A percentile compares a stretch with the other conserved stretches of the same genome.
Conservation (phyloP, 805 yeast species). For the Huiozyma naganishii region DNA sequence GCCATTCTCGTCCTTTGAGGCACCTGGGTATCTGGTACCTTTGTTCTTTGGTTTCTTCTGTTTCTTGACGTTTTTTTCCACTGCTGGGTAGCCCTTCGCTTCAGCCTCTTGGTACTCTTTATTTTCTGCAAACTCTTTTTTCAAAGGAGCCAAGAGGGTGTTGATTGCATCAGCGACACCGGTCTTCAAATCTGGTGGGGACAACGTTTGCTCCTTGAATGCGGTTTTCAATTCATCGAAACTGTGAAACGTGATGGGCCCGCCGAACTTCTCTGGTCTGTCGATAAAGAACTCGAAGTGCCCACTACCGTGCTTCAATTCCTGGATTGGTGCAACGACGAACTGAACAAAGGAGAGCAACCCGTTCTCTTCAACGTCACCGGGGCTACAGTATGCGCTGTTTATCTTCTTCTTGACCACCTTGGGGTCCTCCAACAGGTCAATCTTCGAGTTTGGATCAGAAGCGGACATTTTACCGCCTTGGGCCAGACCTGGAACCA, state of each 20-base stretch:
- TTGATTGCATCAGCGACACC: conserved; percentile 87
- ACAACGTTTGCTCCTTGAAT: conserved; percentile 59
- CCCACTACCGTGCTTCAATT: conserved; percentile 51
- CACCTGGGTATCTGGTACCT: conserved; percentile 86
- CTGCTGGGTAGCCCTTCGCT: conserved; percentile 76
- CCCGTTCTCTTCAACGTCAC: conserved; percentile 85
- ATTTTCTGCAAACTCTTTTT: conserved; percentile 50
- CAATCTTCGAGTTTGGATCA: conserved; percentile 96
- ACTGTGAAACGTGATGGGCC: conserved; percentile 64
- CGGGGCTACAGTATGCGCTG: conserved; percentile 93
- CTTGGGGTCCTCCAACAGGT: conserved; percentile 81
- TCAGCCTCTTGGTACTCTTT: conserved; percentile 68
- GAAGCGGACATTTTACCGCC: conserved; percentile 99
- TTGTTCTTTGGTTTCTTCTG: conserved; percentile 76
- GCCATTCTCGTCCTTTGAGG: conserved; percentile 29
- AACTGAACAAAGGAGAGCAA: conserved; percentile 73
- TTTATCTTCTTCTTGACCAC: conserved; percentile 80
- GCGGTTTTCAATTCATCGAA: conserved; percentile 62
- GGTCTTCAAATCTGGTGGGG: conserved; percentile 87
- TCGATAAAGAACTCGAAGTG: conserved; percentile 59
- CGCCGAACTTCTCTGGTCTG: conserved; percentile 97
- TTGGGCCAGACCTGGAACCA: conserved; percentile 96
- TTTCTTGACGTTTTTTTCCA: conserved; percentile 47
- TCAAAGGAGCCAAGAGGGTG: conserved; percentile 71
- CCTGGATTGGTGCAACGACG: conserved; percentile 80